phyloP scores from a whole-genome alignment of 108 stramenopile species.

The Skeletonema menzelii region DNA sequence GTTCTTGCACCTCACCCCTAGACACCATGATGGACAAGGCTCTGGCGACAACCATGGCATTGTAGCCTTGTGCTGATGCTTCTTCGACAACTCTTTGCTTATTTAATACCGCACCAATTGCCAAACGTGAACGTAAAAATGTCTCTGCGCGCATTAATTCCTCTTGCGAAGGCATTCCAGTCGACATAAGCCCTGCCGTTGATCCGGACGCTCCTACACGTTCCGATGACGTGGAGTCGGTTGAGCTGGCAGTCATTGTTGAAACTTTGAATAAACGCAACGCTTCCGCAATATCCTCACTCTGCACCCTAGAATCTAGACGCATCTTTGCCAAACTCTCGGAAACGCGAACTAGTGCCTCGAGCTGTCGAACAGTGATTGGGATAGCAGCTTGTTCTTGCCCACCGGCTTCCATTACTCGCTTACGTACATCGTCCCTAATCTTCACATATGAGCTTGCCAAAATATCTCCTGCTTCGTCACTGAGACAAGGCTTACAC shows the following conservation, averaged over 20 bases:
- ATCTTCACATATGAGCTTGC: slow-evolving; percentile 94
- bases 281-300: slow-evolving; percentile 97
- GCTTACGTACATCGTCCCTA: slow-evolving; percentile 88
- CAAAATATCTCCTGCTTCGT: slow-evolving; percentile 87
- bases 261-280: slow-evolving; percentile 96
- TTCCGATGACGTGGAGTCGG: slow-evolving; percentile 37
- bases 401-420: slow-evolving; percentile 46
- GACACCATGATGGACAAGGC: slow-evolving; percentile 74
- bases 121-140: slow-evolving; percentile 73
- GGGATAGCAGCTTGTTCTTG: slow-evolving; percentile 84
- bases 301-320: slow-evolving; percentile 87
- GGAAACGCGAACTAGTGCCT: slow-evolving; percentile 96
- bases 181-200: slow-evolving; percentile 23
- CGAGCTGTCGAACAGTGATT: slow-evolving; percentile 99
- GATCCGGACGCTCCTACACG: slow-evolving; percentile 18
- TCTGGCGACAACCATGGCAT: slow-evolving; percentile 72
- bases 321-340: slow-evolving; percentile 98
- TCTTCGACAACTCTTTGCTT: slow-evolving; percentile 85
- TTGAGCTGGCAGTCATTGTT: slow-evolving; percentile 94
- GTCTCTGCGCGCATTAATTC: slow-evolving; percentile 80
- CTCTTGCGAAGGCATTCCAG: slow-evolving; percentile 47
- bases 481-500: slow-evolving; percentile 89
- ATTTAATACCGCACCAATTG: slow-evolving; percentile 78
- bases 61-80: slow-evolving; percentile 80
- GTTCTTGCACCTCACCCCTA: slow-evolving; percentile 81